Evolutionary conservation across 495 filamentous ascomycete species (phyloP).

Genomic region (Cenococcum geophilum): DNA sequence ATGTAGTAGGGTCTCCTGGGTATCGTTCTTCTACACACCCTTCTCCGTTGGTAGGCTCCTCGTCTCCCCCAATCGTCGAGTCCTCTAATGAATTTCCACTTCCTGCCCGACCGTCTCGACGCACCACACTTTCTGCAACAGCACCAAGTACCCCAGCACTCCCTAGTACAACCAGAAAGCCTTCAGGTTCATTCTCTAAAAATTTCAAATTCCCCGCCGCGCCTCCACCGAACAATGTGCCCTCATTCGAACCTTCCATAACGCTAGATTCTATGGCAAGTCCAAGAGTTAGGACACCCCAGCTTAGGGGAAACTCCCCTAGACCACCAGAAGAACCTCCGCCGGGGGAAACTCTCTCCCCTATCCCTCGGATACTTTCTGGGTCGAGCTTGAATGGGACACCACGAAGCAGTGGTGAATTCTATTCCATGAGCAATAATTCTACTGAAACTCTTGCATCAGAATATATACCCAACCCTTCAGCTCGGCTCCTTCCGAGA

Average conservation of each 20-base stretch:
- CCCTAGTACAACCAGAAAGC: conserved; percentile 33
- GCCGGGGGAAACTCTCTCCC: conserved; percentile 38
- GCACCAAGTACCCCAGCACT: conserved; percentile 32
- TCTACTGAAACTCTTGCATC: conserved; percentile 90
- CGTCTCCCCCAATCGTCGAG: conserved; percentile 23
- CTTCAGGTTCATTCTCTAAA: conserved; percentile 44
- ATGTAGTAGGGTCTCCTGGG: conserved; percentile 14
- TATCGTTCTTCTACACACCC: conserved; percentile 24
- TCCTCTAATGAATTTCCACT: conserved; percentile 24
- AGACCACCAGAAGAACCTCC: conserved; percentile 35
- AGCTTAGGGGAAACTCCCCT: conserved; percentile 33
- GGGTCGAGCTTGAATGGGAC: conserved; percentile 61
- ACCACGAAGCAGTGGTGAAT: conserved; percentile 85
- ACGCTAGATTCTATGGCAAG: conserved; percentile 18
- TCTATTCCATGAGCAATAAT: conserved; percentile 88
- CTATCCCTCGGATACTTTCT: conserved; percentile 66
- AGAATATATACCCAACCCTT: conserved; percentile 70
- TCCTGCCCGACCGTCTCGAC: conserved; percentile 22
- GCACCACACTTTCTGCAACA: conserved; percentile 36
- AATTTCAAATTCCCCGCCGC: conserved; percentile 62
- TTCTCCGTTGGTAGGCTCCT: conserved; percentile 25
- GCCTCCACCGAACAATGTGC: conserved; percentile 34
- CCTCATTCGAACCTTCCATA: conserved; percentile 13
- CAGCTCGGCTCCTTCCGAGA: conserved; percentile 44
- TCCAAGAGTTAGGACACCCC: conserved; percentile 20